phyloP scores from a whole-genome alignment of 2,329 filamentous ascomycete species.

The Alternaria longipes region DNA sequence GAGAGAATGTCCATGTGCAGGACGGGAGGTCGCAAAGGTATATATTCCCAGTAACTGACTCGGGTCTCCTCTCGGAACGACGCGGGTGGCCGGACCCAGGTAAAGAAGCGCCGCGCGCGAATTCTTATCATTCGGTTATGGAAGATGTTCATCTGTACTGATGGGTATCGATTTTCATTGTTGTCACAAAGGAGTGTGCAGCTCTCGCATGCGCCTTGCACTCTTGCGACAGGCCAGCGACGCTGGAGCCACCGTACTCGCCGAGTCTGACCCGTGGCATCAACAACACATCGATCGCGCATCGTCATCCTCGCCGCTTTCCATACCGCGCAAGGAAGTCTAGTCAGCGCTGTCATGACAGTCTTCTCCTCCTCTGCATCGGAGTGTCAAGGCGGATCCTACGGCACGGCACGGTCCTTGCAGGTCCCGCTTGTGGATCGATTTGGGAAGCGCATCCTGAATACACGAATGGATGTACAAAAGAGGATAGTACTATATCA shows the following conservation, averaged over 20 bases:
- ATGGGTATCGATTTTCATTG: background rate
- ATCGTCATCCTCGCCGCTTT: background rate
- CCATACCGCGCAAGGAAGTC: background rate
- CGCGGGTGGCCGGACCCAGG: background rate
- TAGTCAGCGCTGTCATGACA: background rate
- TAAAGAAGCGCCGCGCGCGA: background rate
- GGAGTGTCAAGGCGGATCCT: background rate
- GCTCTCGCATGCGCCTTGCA: background rate
- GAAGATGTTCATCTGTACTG: background rate
- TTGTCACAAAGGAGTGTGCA: background rate
- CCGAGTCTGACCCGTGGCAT: background rate
- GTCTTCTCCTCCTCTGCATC: background rate
- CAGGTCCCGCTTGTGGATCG: background rate
- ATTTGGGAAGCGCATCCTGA: background rate
- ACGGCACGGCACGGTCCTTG: constrained; percentile 1
- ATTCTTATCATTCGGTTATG: accelerated
- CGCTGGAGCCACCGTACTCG: background rate
- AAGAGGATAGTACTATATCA: background rate
- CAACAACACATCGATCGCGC: background rate
- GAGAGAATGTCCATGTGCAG: background rate
- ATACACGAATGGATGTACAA: background rate
- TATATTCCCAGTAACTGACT: background rate
- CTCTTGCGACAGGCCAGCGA: background rate
- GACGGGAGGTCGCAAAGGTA: background rate
- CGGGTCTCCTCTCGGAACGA: constrained; percentile 18